These are phyloP conservation scores for Knoxia roxburghii DNA, from an alignment of 257 asterid species.

Conservation along the genomic window DNA sequence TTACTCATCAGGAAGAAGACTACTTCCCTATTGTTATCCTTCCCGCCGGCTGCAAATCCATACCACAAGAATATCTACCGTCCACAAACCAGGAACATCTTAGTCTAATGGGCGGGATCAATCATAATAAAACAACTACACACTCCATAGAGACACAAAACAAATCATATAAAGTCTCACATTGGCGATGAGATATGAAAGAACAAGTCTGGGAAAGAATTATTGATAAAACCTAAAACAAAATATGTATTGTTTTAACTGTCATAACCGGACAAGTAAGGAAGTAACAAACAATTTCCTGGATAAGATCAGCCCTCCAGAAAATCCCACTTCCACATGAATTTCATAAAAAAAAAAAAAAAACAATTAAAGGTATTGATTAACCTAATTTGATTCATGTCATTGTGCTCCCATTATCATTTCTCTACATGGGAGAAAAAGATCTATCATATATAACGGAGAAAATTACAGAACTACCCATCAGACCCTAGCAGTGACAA, in stretches of 20 bases:
- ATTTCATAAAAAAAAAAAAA: neutral
- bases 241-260: too few species aligned
- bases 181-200: too few species aligned
- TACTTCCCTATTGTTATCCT: neutral
- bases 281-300: too few species aligned
- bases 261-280: too few species aligned
- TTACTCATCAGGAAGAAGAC: neutral
- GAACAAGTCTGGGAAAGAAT: too few species aligned
- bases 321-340: too few species aligned
- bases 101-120: too few species aligned
- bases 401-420: slow-evolving; percentile 1
- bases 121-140: too few species aligned
- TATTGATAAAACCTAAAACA: too few species aligned
- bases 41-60: neutral
- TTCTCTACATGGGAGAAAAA: neutral
- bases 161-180: too few species aligned
- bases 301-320: too few species aligned
- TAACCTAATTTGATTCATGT: neutral
- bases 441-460: neutral
- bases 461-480: neutral
- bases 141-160: too few species aligned
- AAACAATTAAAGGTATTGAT: neutral
- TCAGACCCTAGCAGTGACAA: slow-evolving; percentile 56
- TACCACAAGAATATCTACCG: neutral
- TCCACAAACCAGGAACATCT: neutral